Percentiles rank a stretch among this genome's conserved stretches.
Conservation (phyloP, 495 filamentous ascomycete species). For the Neurospora tetrasperma region DNA sequence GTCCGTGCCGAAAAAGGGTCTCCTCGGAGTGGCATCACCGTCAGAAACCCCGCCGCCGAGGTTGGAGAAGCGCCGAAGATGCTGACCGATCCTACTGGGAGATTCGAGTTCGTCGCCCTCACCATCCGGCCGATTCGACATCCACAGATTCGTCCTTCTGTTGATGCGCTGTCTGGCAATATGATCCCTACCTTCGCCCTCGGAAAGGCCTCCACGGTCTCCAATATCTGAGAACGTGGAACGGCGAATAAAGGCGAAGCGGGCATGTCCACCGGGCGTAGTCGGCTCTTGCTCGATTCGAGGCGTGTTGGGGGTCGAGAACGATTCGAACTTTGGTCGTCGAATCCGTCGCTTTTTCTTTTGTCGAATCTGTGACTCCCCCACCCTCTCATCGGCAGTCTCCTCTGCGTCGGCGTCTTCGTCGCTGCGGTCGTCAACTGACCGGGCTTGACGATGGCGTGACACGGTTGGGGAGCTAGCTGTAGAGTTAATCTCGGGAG, state of each 20-base stretch:
- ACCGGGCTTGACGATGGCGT: constrained; percentile 36
- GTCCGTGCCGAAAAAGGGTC: constrained; percentile 48
- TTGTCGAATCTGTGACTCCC: constrained; percentile 15
- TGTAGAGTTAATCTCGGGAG: constrained; percentile 23
- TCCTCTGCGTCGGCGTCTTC: constrained; percentile 69
- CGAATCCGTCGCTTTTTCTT: constrained; percentile 47
- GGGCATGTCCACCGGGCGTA: constrained; percentile 20
- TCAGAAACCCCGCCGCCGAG: constrained; percentile 47
- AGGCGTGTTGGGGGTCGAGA: constrained; percentile 31
- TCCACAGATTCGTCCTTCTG: constrained; percentile 48
- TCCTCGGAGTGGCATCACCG: constrained; percentile 39
- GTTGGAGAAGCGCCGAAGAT: constrained; percentile 66
- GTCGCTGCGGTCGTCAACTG: constrained; percentile 53
- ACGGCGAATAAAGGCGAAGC: constrained; percentile 49
- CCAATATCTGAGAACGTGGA: constrained; percentile 59
- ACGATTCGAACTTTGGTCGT: constrained; percentile 37
- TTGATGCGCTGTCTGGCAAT: constrained; percentile 45
- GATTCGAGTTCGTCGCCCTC: constrained; percentile 37
- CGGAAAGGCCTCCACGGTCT: constrained; percentile 66
- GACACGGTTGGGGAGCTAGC: constrained; percentile 38
- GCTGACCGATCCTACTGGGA: constrained; percentile 55
- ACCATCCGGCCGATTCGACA: constrained; percentile 17
- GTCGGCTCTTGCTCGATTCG: constrained; percentile 19
- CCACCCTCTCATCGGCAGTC: constrained; percentile 45
- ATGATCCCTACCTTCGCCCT: constrained; percentile 78